Evolutionary conservation across 768 basidiomycete genomes (phyloP).

Genomic region (Clitopilus passeckerianus): DNA sequence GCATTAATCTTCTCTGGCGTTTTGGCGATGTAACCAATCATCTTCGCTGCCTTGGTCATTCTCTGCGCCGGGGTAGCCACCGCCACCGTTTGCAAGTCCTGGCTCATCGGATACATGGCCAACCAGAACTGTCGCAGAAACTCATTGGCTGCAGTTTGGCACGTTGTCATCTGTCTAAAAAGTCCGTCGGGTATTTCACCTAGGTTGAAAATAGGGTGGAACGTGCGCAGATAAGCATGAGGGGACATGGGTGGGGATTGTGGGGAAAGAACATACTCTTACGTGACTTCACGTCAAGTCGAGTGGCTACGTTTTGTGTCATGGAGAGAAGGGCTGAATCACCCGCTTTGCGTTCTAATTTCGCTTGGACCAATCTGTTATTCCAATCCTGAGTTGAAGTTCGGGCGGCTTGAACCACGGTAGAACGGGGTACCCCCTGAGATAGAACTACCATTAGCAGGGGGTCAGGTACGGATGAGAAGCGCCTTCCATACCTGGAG

Average conservation of each 20-base stretch:
- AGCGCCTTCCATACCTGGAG: slow-evolving; percentile 20
- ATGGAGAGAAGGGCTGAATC: slow-evolving; percentile 67
- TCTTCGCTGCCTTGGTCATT: slow-evolving; percentile 76
- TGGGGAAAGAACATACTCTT: slow-evolving; percentile 46
- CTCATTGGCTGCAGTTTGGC: slow-evolving; percentile 92
- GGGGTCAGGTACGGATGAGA: neutral
- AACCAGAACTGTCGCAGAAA: slow-evolving; percentile 97
- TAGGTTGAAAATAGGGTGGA: slow-evolving; percentile 19
- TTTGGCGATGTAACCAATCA: slow-evolving; percentile 77
- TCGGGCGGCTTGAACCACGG: slow-evolving; percentile 22
- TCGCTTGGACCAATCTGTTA: slow-evolving; percentile 39
- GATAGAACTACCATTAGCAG: neutral
- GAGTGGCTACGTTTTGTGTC: slow-evolving; percentile 75
- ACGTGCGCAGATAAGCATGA: neutral
- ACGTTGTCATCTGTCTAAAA: slow-evolving; percentile 80
- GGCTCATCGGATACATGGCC: slow-evolving; percentile 70
- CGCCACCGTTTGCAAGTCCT: slow-evolving; percentile 47
- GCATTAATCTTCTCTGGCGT: slow-evolving; percentile 81
- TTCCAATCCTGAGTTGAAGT: neutral
- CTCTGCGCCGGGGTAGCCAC: slow-evolving; percentile 62
- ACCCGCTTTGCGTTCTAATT: slow-evolving; percentile 60
- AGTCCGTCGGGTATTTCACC: slow-evolving; percentile 78
- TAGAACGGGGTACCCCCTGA: slow-evolving; percentile 33
- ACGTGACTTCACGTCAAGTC: slow-evolving; percentile 59
- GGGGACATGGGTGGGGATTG: slow-evolving; percentile 1